Evolutionary conservation across 2,329 filamentous ascomycete genomes (phyloP).

Genomic region (Hypoxylon sp.): DNA sequence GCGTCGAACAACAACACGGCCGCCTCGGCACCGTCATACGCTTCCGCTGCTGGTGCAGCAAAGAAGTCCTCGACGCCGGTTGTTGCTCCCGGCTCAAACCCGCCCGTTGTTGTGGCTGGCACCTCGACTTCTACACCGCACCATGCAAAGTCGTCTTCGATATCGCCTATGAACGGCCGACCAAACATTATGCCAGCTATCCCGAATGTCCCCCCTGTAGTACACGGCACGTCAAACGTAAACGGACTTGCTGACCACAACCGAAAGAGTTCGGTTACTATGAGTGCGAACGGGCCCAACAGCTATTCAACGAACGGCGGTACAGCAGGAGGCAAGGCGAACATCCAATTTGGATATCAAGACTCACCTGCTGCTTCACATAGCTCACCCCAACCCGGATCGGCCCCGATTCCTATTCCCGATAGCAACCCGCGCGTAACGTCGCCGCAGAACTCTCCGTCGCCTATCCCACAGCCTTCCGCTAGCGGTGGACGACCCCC

Average conservation of each 20-base stretch:
- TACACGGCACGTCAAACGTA: conserved; percentile 71
- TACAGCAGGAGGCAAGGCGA: conserved; percentile 70
- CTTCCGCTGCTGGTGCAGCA: conserved; percentile 73
- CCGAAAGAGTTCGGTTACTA: conserved; percentile 91
- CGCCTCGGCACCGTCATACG: conserved; percentile 73
- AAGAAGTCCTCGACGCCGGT: conserved; percentile 74
- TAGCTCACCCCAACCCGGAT: conserved; percentile 72
- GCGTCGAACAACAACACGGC: conserved; percentile 69
- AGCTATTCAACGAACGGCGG: conserved; percentile 84
- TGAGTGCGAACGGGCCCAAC: conserved; percentile 84
- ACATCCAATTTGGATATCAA: conserved; percentile 86
- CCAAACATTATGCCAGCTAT: conserved; percentile 77
- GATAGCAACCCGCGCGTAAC: conserved; percentile 78
- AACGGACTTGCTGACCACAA: conserved; percentile 81
- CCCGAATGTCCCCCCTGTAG: conserved; percentile 73
- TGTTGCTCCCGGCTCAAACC: conserved; percentile 70
- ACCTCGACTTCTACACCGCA: conserved; percentile 66
- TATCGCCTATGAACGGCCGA: conserved; percentile 89
- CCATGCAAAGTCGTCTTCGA: conserved; percentile 74
- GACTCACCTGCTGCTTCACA: conserved; percentile 76
- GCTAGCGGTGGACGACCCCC: conserved; percentile 89
- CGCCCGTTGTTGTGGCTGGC: conserved; percentile 68
- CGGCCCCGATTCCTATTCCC: conserved; percentile 74
- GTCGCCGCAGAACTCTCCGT: conserved; percentile 89
- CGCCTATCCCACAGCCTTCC: conserved; percentile 90